These are phyloP conservation scores for Dendrobium officinale DNA, from an alignment of 106 monocot species.

Conservation along the genomic window DNA sequence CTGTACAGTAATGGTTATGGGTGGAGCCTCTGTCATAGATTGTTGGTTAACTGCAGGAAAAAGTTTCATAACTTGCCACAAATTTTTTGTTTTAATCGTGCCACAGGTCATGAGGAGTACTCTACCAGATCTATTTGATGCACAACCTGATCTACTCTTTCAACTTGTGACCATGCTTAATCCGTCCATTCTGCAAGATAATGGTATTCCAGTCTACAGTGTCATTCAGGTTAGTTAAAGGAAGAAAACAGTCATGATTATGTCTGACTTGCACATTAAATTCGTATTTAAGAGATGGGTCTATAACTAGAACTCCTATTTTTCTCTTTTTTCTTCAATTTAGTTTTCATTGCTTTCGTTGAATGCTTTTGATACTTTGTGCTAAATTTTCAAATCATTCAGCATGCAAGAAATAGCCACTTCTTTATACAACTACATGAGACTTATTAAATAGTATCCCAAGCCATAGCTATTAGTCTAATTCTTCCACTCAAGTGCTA, in stretches of 20 bases:
- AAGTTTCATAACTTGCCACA: neutral
- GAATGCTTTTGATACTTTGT: neutral
- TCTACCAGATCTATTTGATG: constrained; percentile 83
- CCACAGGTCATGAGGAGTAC: constrained; percentile 67
- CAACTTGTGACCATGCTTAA: constrained; percentile 89
- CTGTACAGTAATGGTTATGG: neutral
- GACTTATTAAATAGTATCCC: neutral
- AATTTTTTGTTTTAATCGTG: neutral
- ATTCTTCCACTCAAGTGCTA: neutral
- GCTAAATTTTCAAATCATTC: neutral
- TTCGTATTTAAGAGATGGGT: neutral
- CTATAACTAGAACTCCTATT: neutral
- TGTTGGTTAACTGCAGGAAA: neutral
- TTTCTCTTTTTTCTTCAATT: neutral
- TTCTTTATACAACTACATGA: neutral
- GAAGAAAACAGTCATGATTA: neutral
- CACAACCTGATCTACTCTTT: constrained; percentile 80
- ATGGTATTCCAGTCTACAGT: constrained; percentile 71
- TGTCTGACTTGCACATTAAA: neutral
- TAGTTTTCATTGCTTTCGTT: neutral
- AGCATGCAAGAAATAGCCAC: neutral
- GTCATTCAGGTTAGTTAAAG: constrained; percentile 54
- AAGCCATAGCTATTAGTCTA: neutral
- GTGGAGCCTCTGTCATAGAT: neutral
- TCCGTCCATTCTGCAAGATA: constrained; percentile 66